These are phyloP conservation scores for Calycina herbarum DNA, from an alignment of 2,329 filamentous ascomycete species.

Conservation along the genomic window DNA sequence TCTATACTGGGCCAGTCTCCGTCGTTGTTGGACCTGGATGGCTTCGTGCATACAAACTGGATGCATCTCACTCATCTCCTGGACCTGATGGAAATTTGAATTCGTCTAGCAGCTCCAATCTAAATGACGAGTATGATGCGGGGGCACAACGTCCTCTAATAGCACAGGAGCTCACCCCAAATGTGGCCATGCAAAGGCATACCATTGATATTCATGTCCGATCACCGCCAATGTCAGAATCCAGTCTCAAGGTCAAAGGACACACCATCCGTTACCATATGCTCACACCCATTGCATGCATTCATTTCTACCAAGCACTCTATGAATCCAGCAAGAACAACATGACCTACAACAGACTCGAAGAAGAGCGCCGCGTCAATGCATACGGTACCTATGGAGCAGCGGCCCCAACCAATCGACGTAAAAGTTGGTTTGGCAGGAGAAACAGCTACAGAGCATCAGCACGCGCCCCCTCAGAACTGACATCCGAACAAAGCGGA, in stretches of 20 bases:
- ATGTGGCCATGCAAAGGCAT: constrained; percentile 89
- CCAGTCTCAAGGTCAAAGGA: constrained; percentile 66
- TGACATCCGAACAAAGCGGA: constrained; percentile 70
- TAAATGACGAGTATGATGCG: constrained; percentile 27
- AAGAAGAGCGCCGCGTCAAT: constrained; percentile 68
- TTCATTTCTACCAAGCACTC: constrained; percentile 79
- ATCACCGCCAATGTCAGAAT: constrained; percentile 75
- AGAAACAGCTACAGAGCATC: constrained; percentile 66
- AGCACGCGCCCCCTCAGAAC: constrained; percentile 54
- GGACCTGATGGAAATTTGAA: constrained; percentile 37
- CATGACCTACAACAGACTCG: constrained; percentile 74
- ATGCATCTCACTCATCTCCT: constrained; percentile 41
- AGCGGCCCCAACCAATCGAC: constrained; percentile 43
- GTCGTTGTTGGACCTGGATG: constrained; percentile 58
- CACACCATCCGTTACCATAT: constrained; percentile 80
- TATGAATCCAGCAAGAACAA: constrained; percentile 91
- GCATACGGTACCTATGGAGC: constrained; percentile 60
- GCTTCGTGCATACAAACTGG: constrained; percentile 55
- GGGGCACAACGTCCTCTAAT: constrained; percentile 51
- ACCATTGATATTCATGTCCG: constrained; percentile 92
- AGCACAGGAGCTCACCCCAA: constrained; percentile 83
- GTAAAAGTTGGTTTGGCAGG: constrained; percentile 58
- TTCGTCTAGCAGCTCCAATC: constrained; percentile 7
- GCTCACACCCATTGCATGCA: constrained; percentile 73
- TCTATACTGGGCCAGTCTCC: constrained; percentile 52